These are phyloP conservation scores for Dioscorea alata DNA, from an alignment of 106 monocot genomes.

Conservation along the genomic window DNA sequence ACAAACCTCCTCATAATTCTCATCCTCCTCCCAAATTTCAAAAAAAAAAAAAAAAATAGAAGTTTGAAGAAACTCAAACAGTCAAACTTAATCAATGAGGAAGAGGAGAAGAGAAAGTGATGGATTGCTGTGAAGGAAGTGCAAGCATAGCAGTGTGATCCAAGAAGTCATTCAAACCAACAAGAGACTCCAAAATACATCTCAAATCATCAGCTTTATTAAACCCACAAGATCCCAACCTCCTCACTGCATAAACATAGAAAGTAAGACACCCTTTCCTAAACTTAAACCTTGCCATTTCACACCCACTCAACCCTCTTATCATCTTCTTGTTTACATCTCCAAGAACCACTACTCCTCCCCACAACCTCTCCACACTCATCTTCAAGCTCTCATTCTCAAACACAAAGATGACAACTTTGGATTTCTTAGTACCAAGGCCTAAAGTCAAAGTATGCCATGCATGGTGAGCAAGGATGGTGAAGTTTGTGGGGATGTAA, in stretches of 20 bases:
- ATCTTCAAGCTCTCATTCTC: slow-evolving; percentile 66
- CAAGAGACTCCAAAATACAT: slow-evolving; percentile 49
- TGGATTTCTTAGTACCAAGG: slow-evolving; percentile 91
- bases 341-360: slow-evolving; percentile 39
- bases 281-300: slow-evolving; percentile 94
- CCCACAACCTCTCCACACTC: slow-evolving; percentile 61
- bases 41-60: too few relatives aligned
- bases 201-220: slow-evolving; percentile 59
- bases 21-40: too few relatives aligned
- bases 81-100: slow-evolving; percentile 31
- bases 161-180: slow-evolving; percentile 71
- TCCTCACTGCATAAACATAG: slow-evolving; percentile 77
- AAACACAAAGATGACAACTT: slow-evolving; percentile 81
- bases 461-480: slow-evolving; percentile 78
- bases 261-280: slow-evolving; percentile 82
- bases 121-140: slow-evolving; percentile 68
- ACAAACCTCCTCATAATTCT: too few relatives aligned
- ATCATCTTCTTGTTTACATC: slow-evolving; percentile 71
- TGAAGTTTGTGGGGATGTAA: slow-evolving; percentile 82
- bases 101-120: slow-evolving; percentile 51
- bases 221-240: slow-evolving; percentile 46
- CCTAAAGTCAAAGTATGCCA: slow-evolving; percentile 92
- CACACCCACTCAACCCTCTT: slow-evolving; percentile 58
- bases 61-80: too few relatives aligned
- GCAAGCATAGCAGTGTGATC: slow-evolving; percentile 97